phyloP scores from a whole-genome alignment of 1,284 basidiomycete species.

The Mycena citricolor region DNA sequence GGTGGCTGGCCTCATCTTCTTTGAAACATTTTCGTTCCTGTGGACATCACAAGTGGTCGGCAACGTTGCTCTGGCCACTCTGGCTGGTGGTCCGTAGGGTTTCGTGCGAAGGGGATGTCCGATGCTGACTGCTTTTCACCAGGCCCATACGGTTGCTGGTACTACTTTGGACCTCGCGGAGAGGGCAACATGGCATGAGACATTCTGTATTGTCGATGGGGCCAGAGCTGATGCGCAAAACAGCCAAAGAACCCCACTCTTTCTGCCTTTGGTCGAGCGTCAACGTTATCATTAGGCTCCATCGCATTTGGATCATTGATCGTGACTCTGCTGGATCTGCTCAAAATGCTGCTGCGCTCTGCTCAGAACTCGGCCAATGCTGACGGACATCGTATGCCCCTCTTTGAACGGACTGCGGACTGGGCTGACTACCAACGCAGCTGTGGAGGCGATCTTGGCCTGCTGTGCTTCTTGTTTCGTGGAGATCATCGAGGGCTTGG shows the following conservation, averaged over 20 bases:
- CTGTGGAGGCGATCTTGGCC: constrained; percentile 72
- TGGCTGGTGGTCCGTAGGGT: constrained; percentile 65
- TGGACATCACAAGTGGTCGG: constrained; percentile 82
- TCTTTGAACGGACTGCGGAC: too few species aligned
- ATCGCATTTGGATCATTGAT: constrained; percentile 90
- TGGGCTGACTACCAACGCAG: constrained; percentile 27
- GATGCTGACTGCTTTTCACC: constrained; percentile 1
- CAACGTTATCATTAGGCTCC: constrained; percentile 82
- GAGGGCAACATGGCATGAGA: constrained; percentile 57
- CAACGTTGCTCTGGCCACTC: constrained; percentile 77
- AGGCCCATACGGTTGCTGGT: constrained; percentile 50
- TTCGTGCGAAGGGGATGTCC: constrained; percentile 22
- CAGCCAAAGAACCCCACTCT: constrained; percentile 73
- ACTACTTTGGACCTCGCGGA: constrained; percentile 69
- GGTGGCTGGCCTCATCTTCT: constrained; percentile 73
- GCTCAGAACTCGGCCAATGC: constrained; percentile 67
- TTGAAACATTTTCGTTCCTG: constrained; percentile 77
- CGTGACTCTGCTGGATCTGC: constrained; percentile 81
- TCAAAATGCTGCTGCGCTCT: constrained; percentile 67
- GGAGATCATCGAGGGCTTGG: constrained; percentile 62
- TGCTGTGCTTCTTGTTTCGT: constrained; percentile 84
- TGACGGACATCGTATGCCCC: constrained; percentile 70
- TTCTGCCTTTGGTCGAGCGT: constrained; percentile 76
- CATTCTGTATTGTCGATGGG: neutral
- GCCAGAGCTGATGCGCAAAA: constrained; percentile 13